These are phyloP conservation scores for Xylariaceae sp. DNA, from an alignment of 2,329 filamentous ascomycete species.

Conservation along the genomic window DNA sequence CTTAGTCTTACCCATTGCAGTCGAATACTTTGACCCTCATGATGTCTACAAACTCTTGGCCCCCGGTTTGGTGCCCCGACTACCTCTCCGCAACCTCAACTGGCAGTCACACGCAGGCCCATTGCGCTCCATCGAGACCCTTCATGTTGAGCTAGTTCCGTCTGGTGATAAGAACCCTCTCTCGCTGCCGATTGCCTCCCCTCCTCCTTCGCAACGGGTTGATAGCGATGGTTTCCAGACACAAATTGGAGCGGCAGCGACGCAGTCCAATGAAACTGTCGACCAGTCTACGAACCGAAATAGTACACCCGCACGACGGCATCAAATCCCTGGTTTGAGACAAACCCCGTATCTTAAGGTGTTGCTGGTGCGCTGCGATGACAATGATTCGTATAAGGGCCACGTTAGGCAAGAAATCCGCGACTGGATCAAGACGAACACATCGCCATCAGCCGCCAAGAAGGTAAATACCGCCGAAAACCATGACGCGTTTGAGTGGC, in stretches of 20 bases:
- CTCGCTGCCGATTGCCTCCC: slow-evolving; percentile 44
- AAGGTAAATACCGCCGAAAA: slow-evolving; percentile 78
- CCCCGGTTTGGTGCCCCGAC: slow-evolving; percentile 74
- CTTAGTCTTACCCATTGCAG: slow-evolving; percentile 51
- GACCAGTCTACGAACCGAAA: slow-evolving; percentile 46
- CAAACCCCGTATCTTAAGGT: slow-evolving; percentile 94
- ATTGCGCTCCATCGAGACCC: slow-evolving; percentile 87
- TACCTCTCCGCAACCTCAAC: slow-evolving; percentile 89
- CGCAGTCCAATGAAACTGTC: slow-evolving; percentile 45
- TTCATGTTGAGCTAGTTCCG: slow-evolving; percentile 87
- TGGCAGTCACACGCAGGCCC: slow-evolving; percentile 96
- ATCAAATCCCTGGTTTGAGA: slow-evolving; percentile 93
- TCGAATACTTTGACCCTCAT: slow-evolving; percentile 95
- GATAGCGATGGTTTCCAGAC: slow-evolving; percentile 67
- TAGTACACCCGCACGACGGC: slow-evolving; percentile 65
- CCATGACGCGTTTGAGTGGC: slow-evolving; percentile 95
- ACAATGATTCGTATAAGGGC: slow-evolving; percentile 91
- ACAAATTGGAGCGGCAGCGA: slow-evolving; percentile 46
- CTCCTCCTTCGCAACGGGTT: slow-evolving; percentile 42
- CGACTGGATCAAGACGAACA: slow-evolving; percentile 88
- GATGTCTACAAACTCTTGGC: slow-evolving; percentile 84
- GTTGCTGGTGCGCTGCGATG: slow-evolving; percentile 88
- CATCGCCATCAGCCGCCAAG: slow-evolving; percentile 63
- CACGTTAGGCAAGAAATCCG: slow-evolving; percentile 77
- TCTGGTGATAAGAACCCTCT: slow-evolving; percentile 52